Base-by-base conservation (phyloP, 805 yeast genomes). In the Candida dajiaensis region DNA sequence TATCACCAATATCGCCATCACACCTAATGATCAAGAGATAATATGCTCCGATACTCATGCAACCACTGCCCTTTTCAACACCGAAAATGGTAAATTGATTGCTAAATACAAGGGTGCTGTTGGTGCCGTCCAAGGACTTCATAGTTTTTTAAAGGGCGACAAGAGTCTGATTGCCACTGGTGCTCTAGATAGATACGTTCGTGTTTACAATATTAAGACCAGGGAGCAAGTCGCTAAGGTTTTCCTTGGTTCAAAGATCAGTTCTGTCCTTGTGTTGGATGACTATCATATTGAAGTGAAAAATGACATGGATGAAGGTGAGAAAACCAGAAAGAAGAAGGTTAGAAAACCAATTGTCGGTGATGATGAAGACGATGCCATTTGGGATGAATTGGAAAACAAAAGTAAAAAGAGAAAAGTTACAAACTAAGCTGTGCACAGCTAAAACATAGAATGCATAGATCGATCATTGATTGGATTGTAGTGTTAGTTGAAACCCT, bases 141-240 rank as follows among this genome's bases (percentile, higher is more conserved):
- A 49, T 45, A 48, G 64, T 18, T 44, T 51, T 29, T 45, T 59
- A 10, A 28, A 43, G 4, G 57, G 58, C 1, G 64, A 68, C 11
- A 66, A 69, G 5, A 71, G 72, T 10, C 59, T 83, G 25, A 58
- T 90, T 8, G 81, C 81, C 2, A 73, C 87, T 18, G 97, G 95
- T 39, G 95, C 97, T 0, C 73, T 90, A 20, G 99, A 94, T 60
- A 74, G 96, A 57, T 92, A 89, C 57, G 72, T 88, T 23, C 76
- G 97, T 48, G 87, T 86, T 4, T 92, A 77, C 64, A 84, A 89
- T 50, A 61, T 80, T 5, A 67, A 67, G 2, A 66, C 80, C 1
- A 73, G 95, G 43, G 76, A 77, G 39, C 69, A 79, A 42, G 43
- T 67, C 13, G 89, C 80, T 8, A 89, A 89, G 59, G 85, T 87